Evolutionary conservation across 305 asterid genomes (phyloP), one percentile per base, ranked within the genome.

Genomic region (Coffea humblotiana): DNA sequence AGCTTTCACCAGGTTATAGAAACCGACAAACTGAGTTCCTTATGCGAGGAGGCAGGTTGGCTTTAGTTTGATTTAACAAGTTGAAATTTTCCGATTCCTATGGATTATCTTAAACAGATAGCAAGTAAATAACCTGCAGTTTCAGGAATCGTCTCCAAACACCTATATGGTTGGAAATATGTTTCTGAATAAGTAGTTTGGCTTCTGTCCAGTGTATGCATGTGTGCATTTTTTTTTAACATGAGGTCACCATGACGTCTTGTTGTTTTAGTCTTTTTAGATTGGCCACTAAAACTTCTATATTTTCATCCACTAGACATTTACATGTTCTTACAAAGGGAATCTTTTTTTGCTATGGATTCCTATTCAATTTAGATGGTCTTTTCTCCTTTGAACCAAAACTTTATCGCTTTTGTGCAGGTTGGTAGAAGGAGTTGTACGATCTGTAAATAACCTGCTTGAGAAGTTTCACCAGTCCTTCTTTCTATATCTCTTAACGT

Each of bases 401-500:
- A 16, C 58, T 72, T 27, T 9, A 4, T 70, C 64, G 81, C 63
- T 79, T 64, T 27, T 21, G 83, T 71, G 77, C 99, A 96, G 99
- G 91, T 88, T 96, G 90, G 87, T 96, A 60, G 99, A 96, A 89
- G 95, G 93, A 83, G 93, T 92, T 79, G 78, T 94, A 60, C 88
- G 97, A 19, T 92, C 97, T 7, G 94, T 92, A 70, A 96, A 96
- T 87, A 96, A 96, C 87, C 97, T 96, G 75, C 98, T 96, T 2
- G 99, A 96, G 92, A 96, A 94, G 87, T 96, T 96, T 82, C 99
- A 96, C 86, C 99, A 94, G 75, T 96, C 99, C 51, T 94, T 90
- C 87, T 96, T 96, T 79, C 91, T 96, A 9, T 92, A 96, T 84
- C 98, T 96, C 79, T 67, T 96, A 87, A 92, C 95, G 0, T 92